phyloP scores from a whole-genome alignment of 176 grass and related monocot species.

The Panicum miliaceum region DNA sequence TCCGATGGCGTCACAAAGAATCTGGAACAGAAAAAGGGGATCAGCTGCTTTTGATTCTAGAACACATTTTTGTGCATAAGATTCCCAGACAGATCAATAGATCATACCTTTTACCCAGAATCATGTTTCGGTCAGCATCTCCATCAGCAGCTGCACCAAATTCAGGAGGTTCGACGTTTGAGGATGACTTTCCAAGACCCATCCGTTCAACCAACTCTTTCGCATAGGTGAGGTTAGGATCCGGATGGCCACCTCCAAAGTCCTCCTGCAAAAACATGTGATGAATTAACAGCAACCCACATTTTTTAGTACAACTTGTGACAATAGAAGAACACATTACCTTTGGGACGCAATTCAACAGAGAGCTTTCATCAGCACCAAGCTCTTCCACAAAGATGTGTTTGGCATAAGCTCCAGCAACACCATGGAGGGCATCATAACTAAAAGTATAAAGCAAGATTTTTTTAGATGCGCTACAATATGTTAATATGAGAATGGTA shows the following conservation, averaged over 20 bases:
- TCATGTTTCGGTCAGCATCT: conserved; percentile 99
- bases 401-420: conserved; percentile 90
- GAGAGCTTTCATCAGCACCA: conserved; percentile 85
- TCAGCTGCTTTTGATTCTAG: conserved; percentile 19
- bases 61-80: background rate
- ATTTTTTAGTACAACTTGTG: conserved; percentile 12
- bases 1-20: conserved; percentile 99
- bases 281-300: conserved; percentile 18
- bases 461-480: conserved; percentile 25
- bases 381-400: conserved; percentile 96
- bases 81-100: background rate
- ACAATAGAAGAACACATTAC: conserved; percentile 41
- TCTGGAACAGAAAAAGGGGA: conserved; percentile 49
- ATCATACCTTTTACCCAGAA: conserved; percentile 95
- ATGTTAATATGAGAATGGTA: conserved; percentile 16
- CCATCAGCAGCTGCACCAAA: conserved; percentile 98
- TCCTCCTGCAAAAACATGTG: conserved; percentile 74
- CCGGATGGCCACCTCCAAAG: conserved; percentile 95
- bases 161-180: conserved; percentile 80
- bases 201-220: conserved; percentile 96
- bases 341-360: conserved; percentile 95
- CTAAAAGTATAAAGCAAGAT: conserved; percentile 52
- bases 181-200: conserved; percentile 80
- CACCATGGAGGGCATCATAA: conserved; percentile 95
- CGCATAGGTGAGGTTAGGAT: conserved; percentile 98